phyloP scores from a whole-genome alignment of 2,329 filamentous ascomycete genomes.

The Mollisia scopiformis region DNA sequence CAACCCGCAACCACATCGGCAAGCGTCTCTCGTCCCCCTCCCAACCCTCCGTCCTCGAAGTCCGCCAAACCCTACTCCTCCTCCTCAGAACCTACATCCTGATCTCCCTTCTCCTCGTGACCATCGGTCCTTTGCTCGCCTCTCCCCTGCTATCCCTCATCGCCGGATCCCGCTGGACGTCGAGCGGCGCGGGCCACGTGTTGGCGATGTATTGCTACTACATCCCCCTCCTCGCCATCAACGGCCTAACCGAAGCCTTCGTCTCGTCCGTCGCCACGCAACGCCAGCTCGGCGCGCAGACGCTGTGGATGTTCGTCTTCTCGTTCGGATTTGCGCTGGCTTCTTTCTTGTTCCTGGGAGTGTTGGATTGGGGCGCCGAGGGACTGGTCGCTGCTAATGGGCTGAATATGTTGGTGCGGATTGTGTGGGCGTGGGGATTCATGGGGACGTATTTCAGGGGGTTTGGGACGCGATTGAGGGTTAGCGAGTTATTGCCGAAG shows the following conservation, averaged over 20 bases:
- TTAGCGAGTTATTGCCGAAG: constrained; percentile 48
- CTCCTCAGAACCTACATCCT: constrained; percentile 77
- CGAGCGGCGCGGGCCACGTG: constrained; percentile 71
- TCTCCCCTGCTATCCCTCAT: constrained; percentile 74
- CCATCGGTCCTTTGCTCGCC: constrained; percentile 75
- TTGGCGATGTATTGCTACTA: constrained; percentile 88
- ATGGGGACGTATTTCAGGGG: constrained; percentile 65
- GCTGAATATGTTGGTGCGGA: constrained; percentile 87
- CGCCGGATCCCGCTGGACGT: constrained; percentile 77
- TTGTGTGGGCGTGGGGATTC: constrained; percentile 78
- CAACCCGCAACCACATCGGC: constrained; percentile 86
- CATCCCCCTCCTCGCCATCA: constrained; percentile 88
- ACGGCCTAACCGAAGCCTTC: constrained; percentile 91
- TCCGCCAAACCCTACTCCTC: constrained; percentile 56
- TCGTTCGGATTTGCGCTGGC: constrained; percentile 75
- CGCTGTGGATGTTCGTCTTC: constrained; percentile 82
- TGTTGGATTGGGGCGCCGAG: constrained; percentile 70
- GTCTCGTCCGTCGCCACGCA: constrained; percentile 84
- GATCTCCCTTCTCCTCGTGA: constrained; percentile 68
- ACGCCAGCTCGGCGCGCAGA: constrained; percentile 73
- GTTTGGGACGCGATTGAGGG: constrained; percentile 45
- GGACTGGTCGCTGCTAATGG: constrained; percentile 87
- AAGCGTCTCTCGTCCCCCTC: constrained; percentile 61
- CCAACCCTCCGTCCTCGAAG: constrained; percentile 41
- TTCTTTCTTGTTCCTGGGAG: constrained; percentile 74